Evolutionary conservation across 192 early-diverging fungal species (phyloP).

Genomic region (Pilobolus umbonatus): DNA sequence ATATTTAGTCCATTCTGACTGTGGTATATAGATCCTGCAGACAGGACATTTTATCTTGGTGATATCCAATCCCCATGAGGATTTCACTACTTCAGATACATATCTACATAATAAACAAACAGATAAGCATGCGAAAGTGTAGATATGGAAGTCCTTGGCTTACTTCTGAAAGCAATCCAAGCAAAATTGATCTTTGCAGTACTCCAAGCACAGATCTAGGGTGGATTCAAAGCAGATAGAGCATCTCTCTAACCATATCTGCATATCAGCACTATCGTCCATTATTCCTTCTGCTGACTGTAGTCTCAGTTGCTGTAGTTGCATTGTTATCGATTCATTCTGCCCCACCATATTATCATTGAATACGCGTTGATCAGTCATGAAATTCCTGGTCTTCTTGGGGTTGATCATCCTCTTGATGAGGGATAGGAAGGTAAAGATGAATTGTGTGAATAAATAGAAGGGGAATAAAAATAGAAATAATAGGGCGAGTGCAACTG

Average conservation of each 20-base stretch:
- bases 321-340: no score
- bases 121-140: no score
- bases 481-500: not conserved
- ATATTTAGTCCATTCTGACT: slow-evolving; percentile 53
- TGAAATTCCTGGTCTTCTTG: no score
- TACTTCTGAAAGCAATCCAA: slow-evolving; percentile 38
- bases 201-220: slow-evolving; percentile 51
- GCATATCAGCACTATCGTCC: slow-evolving; percentile 35
- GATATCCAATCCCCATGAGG: slow-evolving; percentile 55
- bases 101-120: no score
- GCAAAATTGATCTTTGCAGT: slow-evolving; percentile 55
- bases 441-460: slow-evolving; percentile 1
- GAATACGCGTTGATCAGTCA: no score
- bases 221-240: slow-evolving; percentile 57
- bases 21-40: slow-evolving; percentile 44
- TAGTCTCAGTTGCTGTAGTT: no score
- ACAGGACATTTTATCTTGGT: slow-evolving; percentile 57
- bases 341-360: no score
- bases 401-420: no score
- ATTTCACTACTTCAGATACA: slow-evolving; percentile 50
- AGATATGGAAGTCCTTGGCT: no score
- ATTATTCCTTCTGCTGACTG: no score
- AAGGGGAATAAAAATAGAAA: not conserved
- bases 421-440: no score
- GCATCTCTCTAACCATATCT: slow-evolving; percentile 51